Conservation (phyloP, 495 filamentous ascomycete genomes). For the Neurospora sp. region DNA sequence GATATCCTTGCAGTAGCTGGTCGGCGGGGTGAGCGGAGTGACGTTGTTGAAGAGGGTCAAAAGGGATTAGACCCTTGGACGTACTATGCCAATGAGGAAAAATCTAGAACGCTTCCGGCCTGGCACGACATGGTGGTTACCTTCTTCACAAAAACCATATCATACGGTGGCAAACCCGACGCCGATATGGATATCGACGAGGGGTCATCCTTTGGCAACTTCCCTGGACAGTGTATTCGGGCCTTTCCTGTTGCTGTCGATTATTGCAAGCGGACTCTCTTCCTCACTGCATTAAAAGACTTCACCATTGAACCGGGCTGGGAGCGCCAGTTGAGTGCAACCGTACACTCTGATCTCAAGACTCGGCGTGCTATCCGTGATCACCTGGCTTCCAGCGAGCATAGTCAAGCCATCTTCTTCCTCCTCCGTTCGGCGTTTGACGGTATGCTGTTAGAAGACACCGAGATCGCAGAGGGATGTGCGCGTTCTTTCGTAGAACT, state of each 20-base stretch:
- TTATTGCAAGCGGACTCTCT: constrained; percentile 64
- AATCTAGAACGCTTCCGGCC: constrained; percentile 28
- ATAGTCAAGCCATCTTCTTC: constrained; percentile 22
- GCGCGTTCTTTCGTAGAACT: constrained; percentile 57
- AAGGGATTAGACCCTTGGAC: constrained; percentile 64
- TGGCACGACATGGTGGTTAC: constrained; percentile 35
- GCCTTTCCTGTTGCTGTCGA: constrained; percentile 55
- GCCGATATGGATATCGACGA: constrained; percentile 24
- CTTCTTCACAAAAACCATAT: constrained; percentile 35
- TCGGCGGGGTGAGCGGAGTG: constrained; percentile 54
- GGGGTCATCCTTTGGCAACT: constrained; percentile 29
- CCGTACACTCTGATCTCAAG: constrained; percentile 53
- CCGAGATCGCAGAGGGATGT: constrained; percentile 41
- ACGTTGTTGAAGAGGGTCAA: constrained; percentile 80
- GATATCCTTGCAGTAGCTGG: constrained; percentile 69
- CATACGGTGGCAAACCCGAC: neutral
- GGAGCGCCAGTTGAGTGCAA: constrained; percentile 67
- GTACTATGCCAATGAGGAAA: constrained; percentile 30
- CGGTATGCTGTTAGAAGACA: constrained; percentile 44
- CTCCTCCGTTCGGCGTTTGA: constrained; percentile 48
- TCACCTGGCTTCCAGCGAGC: constrained; percentile 27
- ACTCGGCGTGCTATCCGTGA: constrained; percentile 47
- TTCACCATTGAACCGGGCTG: constrained; percentile 69
- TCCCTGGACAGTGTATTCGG: constrained; percentile 32
- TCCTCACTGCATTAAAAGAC: constrained; percentile 57